These are phyloP conservation scores for Geoglossum cookeanum DNA, from an alignment of 2,329 filamentous ascomycete species.

Conservation along the genomic window DNA sequence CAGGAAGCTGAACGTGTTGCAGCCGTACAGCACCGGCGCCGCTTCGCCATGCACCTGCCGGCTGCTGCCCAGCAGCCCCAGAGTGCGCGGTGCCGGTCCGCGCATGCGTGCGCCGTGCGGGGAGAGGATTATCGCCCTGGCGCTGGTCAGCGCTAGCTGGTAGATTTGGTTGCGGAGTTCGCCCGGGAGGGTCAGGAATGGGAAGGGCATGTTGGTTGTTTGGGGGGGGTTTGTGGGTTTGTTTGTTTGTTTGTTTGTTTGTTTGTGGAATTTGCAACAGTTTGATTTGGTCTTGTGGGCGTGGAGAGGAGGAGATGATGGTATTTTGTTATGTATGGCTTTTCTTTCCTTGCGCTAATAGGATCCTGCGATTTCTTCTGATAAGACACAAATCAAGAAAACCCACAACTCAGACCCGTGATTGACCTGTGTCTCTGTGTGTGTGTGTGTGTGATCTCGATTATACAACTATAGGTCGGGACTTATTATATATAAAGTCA, in stretches of 20 bases:
- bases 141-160: neutral
- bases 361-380: no score
- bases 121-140: neutral
- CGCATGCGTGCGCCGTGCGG: neutral
- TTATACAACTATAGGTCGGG: no score
- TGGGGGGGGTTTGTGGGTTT: neutral
- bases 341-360: no score
- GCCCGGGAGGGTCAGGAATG: neutral
- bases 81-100: neutral
- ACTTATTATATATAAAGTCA: no score
- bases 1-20: neutral
- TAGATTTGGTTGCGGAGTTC: slow-evolving; percentile 1
- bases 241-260: no score
- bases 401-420: no score
- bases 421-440: no score
- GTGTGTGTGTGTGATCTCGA: no score
- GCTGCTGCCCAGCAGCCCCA: neutral
- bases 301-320: no score
- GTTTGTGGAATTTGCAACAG: no score
- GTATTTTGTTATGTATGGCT: no score
- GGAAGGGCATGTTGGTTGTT: neutral
- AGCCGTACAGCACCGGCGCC: neutral
- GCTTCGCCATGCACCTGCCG: neutral
- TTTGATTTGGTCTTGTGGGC: neutral
- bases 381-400: no score